Base-by-base conservation (phyloP, 2,329 filamentous ascomycete species). In the Aspergillus puulaauensis region DNA sequence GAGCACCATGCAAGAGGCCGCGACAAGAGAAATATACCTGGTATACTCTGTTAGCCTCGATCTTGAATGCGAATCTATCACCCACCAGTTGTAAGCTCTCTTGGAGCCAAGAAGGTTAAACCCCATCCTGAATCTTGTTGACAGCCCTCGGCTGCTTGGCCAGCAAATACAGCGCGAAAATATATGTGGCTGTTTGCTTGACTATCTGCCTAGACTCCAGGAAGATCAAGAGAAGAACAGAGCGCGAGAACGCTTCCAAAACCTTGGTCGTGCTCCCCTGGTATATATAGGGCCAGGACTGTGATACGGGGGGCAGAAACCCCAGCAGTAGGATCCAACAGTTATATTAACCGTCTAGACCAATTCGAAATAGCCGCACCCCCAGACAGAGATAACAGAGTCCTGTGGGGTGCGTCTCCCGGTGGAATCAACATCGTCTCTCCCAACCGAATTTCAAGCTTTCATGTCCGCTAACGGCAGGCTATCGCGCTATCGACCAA, bases 1-100 rank as follows among this genome's bases (percentile, higher is more conserved):
- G 45, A 90, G 79, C 21, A 90, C 86, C 88, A 90, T 90, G 72
- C 86, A 90, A 71, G 86, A 85, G 67, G 88, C 87, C 56, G 87
- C 87, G 63, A 90, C 84, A 51, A 89, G 78, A 59, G 86, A 87
- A 63, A 88, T 85, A 76, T 87, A 89, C 85, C 85, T 69, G 33
- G 12, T 9, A 23, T 19, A 21, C 5, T 49, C 2, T 9, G n/a
- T 47, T 9, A 49, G 33, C 9, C 50, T 21, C 46, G 7, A 3
- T 17, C 35, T 17, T 21, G 3, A 6, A 31, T 2, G 33, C 9
- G 43, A 21, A 15, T 23, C 9, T 7, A 11, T 51, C 6, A 58
- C 64, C 2, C 39, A 72, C 70, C 70, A 72, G 58, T 72, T 72
- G 48, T 66, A 72, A 52, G 60, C 68, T 62, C 70, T 63, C 61